Conservation (phyloP, 2,329 filamentous ascomycete genomes). For the Lasiodiplodia sp. region DNA sequence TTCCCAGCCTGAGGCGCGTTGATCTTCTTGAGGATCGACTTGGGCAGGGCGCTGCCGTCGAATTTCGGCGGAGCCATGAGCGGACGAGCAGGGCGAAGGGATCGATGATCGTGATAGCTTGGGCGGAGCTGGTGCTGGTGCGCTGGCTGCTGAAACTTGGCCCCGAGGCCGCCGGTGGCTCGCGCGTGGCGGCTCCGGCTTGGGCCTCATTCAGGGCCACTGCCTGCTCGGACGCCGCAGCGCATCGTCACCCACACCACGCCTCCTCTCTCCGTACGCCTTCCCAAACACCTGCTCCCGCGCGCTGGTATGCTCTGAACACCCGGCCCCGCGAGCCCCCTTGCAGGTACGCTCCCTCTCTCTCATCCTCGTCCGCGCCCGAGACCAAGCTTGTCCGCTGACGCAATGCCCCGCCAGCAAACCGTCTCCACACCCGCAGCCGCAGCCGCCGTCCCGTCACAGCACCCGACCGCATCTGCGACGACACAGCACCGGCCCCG, state of each 20-base stretch:
- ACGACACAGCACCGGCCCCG: neutral
- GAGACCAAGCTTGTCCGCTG: slow-evolving; percentile 25
- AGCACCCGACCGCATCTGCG: slow-evolving; percentile 5
- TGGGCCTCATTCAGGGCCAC: slow-evolving; percentile 23
- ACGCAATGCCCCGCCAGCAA: slow-evolving; percentile 31
- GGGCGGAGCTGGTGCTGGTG: slow-evolving; percentile 26
- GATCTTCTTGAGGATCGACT: slow-evolving; percentile 56
- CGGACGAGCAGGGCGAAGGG: slow-evolving; percentile 9
- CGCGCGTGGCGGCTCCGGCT: slow-evolving; percentile 3
- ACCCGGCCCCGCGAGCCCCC: neutral
- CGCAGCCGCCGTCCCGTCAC: slow-evolving; percentile 13
- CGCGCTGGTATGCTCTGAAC: slow-evolving; percentile 12
- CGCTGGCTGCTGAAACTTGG: slow-evolving; percentile 24
- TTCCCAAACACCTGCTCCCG: neutral
- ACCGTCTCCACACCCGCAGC: slow-evolving; percentile 19
- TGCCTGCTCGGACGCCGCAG: slow-evolving; percentile 14
- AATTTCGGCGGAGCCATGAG: slow-evolving; percentile 29
- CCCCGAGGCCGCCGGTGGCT: slow-evolving; percentile 7
- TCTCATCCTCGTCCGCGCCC: slow-evolving; percentile 3
- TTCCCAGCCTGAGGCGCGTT: slow-evolving; percentile 29
- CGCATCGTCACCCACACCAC: slow-evolving; percentile 24
- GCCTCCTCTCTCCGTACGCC: slow-evolving; percentile 16
- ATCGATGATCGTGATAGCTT: slow-evolving; percentile 28
- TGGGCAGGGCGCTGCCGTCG: slow-evolving; percentile 45
- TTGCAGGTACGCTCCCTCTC: slow-evolving; percentile 8